phyloP scores from a whole-genome alignment of 306 rosid genomes.

The Begonia loranthoides region DNA sequence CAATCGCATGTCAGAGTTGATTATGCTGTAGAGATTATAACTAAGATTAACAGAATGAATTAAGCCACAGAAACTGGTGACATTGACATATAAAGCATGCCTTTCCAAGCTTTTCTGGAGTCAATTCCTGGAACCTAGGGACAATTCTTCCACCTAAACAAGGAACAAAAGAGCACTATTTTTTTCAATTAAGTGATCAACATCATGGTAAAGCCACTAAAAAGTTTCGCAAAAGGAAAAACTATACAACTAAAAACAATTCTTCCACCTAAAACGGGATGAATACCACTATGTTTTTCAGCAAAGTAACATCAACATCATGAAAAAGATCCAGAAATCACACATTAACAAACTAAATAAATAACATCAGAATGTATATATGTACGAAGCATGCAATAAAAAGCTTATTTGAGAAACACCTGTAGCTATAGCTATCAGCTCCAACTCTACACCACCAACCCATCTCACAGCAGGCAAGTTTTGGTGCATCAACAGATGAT shows the following conservation, averaged over 20 bases:
- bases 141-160: conserved; percentile 92
- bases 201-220: no score
- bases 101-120: conserved; percentile 85
- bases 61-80: not conserved
- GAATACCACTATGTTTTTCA: no score
- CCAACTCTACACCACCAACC: conserved; percentile 99
- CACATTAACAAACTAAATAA: no score
- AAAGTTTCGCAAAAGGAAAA: no score
- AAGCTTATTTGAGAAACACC: conserved; percentile 17
- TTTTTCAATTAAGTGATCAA: not conserved
- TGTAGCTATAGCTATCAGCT: conserved; percentile 94
- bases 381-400: no score
- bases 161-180: conserved; percentile 3
- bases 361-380: no score
- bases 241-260: no score
- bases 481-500: conserved; percentile 92
- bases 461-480: conserved; percentile 97
- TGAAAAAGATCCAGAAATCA: no score
- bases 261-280: no score
- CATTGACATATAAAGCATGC: conserved; percentile 19
- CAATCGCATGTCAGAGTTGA: conserved; percentile 1
- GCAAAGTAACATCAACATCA: no score
- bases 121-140: conserved; percentile 93
- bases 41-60: no score
- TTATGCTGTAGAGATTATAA: not conserved